Evolutionary conservation across 2,329 filamentous ascomycete species (phyloP), one percentile per base, ranked within the genome.

Genomic region (Rhytidhysteron rufulum): DNA sequence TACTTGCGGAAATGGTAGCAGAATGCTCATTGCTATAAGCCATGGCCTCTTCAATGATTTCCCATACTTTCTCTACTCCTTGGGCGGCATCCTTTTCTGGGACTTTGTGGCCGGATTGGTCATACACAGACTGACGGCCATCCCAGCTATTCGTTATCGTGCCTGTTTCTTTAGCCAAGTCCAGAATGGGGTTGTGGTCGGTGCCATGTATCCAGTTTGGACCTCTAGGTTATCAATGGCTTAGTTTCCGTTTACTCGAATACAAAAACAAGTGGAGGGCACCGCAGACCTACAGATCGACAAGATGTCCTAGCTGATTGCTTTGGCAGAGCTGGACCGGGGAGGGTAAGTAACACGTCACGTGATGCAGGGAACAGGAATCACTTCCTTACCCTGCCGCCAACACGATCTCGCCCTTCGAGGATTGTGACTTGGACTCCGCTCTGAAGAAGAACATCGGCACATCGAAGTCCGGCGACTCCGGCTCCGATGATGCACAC

Each of bases 181-280:
- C 78, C 29, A 83, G 61, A 13, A 88, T 85, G 0, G 85, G 82
- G 54, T 88, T 89, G 46, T 82, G 72, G 1, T 78, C 69, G 5
- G 82, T 86, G 24, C 85, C 85, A 44, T 89, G 85, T 37, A 89
- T 86, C 85, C 85, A 89, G 53, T 88, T 89, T n/a, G 85, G 82
- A 1, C 85, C 85, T 22, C 77, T 81, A 37, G 10, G 9, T 31
- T 11, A 35, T 35, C n/a, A n/a, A n/a, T n/a, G n/a, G n/a, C n/a
- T n/a, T n/a, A n/a, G n/a, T n/a, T n/a, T n/a, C n/a, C n/a, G n/a
- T n/a, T n/a, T n/a, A n/a, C n/a, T n/a, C n/a, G n/a, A n/a, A n/a
- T 31, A 18, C 20, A 0, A 19, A 10, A 24, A 31, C 22, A 17
- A 13, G 31, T 16, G 18, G 13, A n/a, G 16, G n/a, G 30, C 35